Conservation (phyloP, 352 stramenopile genomes). For the Phytophthora nicotianae region DNA sequence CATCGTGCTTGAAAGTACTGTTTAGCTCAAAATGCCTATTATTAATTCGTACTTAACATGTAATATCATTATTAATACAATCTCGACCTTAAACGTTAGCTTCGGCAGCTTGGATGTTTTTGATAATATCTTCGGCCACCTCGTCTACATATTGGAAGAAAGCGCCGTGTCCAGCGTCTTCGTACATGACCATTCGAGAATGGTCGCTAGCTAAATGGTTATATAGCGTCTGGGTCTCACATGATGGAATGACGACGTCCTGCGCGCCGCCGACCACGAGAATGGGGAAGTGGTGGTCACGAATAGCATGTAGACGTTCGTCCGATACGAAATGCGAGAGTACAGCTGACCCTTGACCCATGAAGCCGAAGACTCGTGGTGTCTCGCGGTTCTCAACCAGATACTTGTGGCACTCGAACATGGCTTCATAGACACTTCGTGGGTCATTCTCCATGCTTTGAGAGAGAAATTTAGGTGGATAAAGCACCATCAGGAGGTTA, state of each 20-base stretch:
- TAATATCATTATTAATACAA: no score
- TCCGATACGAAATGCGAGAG: constrained; percentile 47
- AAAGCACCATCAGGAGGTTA: constrained; percentile 39
- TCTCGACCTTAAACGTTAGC: no score
- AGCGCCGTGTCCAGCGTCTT: constrained; percentile 45
- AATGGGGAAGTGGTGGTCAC: constrained; percentile 42
- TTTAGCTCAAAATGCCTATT: no score
- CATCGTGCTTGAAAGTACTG: no score
- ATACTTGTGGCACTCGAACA: constrained; percentile 46
- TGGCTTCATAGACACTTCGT: constrained; percentile 31
- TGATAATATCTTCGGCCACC: constrained; percentile 40
- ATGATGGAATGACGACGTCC: constrained; percentile 39
- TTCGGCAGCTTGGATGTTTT: constrained; percentile 29
- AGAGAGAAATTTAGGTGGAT: constrained; percentile 39
- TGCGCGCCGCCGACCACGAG: constrained; percentile 37
- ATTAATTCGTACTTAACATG: no score
- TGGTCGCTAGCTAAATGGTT: constrained; percentile 37
- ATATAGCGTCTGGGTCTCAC: constrained; percentile 34
- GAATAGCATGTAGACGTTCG: constrained; percentile 43
- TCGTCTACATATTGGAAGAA: constrained; percentile 55
- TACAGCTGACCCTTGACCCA: constrained; percentile 42
- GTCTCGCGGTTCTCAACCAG: constrained; percentile 33
- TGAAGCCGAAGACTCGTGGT: constrained; percentile 33
- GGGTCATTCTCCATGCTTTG: constrained; percentile 33
- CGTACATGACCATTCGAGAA: constrained; percentile 41